Base-by-base conservation (phyloP, 768 basidiomycete species). In the Tulasnella calospora region DNA sequence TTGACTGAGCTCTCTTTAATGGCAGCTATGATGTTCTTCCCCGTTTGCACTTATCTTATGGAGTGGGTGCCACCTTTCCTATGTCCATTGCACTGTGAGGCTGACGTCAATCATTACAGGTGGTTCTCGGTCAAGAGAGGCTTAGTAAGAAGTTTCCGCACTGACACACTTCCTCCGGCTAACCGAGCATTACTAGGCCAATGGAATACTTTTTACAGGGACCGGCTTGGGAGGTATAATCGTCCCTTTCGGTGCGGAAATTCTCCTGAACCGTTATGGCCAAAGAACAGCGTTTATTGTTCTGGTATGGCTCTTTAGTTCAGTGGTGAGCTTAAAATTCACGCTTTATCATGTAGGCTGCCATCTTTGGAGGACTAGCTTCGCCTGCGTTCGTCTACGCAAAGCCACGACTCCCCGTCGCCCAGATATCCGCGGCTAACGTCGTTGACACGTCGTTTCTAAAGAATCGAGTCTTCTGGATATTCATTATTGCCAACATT, bases 81-180 rank as follows among this genome's bases (percentile, higher is more conserved):
- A 15, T 27, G 40, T 13, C 23, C 4, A 10, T 35, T 35, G 57
- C 55, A 12, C 23, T 61, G 36, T 21, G 55, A n/a, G n/a, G 57
- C 38, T 76, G n/a, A 76, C 41, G 7, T 23, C 5, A 8, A 41
- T 1, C 35, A 38, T 44, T 30, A 7, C 27, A 76, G 75, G 30
- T 78, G 77, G 77, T 78, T 78, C 77, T 78, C 69, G 27, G 69
- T 71, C 7, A 78, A 72, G 57, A n/a, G 77, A 51, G 77, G 77
- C 27, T 41, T 78, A 40, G 77, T 78, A 30, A 38, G 44, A 51
- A 33, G 46, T 30, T n/a, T n/a, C 41, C n/a, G 5, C 30, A n/a
- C 21, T 74, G 73, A 74, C 30, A n/a, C 17, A 35, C 36, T 27
- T 51, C 9, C 9, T 1, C 40, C 30, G 21, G 15, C 73, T 74